Conservation (phyloP, 192 early-diverging fungal species). For the Spinellus fusiger region DNA sequence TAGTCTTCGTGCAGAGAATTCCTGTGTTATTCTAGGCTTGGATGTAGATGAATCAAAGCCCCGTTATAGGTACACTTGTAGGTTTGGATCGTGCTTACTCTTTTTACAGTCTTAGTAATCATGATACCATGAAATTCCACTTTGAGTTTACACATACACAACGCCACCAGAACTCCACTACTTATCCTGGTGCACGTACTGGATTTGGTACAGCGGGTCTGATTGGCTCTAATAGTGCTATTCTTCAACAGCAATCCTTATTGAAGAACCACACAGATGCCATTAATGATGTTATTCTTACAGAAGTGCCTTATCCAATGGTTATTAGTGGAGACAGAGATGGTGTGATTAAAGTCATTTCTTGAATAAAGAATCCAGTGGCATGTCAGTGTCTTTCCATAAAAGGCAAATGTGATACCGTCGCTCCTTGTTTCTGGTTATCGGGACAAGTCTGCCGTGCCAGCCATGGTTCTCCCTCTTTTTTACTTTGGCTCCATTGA, state of each 20-base stretch:
- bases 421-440: background rate
- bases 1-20: constrained; percentile 57
- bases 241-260: constrained; percentile 48
- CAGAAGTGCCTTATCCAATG: constrained; percentile 69
- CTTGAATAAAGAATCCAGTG: constrained; percentile 31
- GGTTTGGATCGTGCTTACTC: background rate
- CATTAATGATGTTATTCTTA: constrained; percentile 63
- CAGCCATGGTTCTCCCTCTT: constrained; percentile 12
- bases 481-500: constrained; percentile 12
- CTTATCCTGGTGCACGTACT: constrained; percentile 4
- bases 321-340: constrained; percentile 69
- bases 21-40: constrained; percentile 63
- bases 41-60: constrained; percentile 52
- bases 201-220: constrained; percentile 3
- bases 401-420: constrained; percentile 5
- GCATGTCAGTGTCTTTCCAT: too few species aligned
- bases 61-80: constrained; percentile 46
- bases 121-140: constrained; percentile 45
- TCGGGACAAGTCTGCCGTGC: background rate
- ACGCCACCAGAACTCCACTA: background rate
- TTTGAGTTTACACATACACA: constrained; percentile 10
- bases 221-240: background rate
- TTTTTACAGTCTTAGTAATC: constrained; percentile 43
- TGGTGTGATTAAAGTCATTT: constrained; percentile 68
- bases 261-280: constrained; percentile 66